Conservation (phyloP, 75 land plant species). For the Chamaecyparis obtusa region DNA sequence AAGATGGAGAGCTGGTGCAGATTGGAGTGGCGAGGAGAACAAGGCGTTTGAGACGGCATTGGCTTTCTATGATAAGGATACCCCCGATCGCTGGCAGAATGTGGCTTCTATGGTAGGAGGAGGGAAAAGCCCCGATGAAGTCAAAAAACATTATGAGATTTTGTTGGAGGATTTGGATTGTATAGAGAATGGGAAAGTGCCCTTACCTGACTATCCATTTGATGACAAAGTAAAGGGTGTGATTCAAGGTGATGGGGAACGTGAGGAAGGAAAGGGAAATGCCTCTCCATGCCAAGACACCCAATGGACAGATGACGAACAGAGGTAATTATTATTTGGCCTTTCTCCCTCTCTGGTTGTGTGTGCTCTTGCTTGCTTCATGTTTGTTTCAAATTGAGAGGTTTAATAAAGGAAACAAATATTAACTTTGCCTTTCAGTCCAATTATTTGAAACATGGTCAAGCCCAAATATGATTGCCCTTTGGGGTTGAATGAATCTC, state of each 20-base stretch:
- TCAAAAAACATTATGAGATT: conserved; percentile 38
- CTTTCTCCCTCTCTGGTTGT: background rate
- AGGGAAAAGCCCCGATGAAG: conserved; percentile 36
- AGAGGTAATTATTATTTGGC: background rate
- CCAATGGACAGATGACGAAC: background rate
- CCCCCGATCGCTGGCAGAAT: conserved; percentile 28
- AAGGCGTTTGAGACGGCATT: conserved; percentile 43
- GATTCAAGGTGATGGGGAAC: background rate
- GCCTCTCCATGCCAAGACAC: background rate
- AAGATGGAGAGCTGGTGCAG: background rate
- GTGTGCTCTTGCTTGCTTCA: background rate
- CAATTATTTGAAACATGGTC: background rate
- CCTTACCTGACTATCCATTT: conserved; percentile 28
- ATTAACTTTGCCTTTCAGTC: background rate
- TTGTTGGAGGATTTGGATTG: conserved; percentile 30
- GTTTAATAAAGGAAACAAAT: background rate
- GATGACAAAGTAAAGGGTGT: background rate
- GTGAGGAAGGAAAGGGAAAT: background rate
- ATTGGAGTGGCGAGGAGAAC: conserved; percentile 34
- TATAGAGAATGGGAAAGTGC: conserved; percentile 38
- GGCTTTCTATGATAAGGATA: conserved; percentile 28
- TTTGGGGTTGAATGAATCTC: background rate
- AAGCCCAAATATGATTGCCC: background rate
- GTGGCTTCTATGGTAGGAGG: conserved; percentile 38
- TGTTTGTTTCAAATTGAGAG: background rate